Evolutionary conservation across 352 stramenopile species (phyloP).

Genomic region (Phytophthora agathidicida): DNA sequence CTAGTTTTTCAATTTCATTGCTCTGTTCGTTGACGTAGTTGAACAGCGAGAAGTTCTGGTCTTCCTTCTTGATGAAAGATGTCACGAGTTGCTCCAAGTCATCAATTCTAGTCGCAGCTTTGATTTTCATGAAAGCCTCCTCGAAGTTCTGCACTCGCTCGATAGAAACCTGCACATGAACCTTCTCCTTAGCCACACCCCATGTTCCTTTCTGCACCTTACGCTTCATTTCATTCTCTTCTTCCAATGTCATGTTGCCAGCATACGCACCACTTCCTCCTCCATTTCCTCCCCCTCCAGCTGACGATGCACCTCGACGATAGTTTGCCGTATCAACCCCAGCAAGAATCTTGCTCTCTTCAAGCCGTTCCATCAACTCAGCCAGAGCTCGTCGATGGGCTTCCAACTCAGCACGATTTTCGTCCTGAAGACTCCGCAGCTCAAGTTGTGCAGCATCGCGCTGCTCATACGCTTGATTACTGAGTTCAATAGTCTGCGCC

Average conservation of each 20-base stretch:
- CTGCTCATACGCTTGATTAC: slow-evolving; percentile 95
- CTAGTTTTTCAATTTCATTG: slow-evolving; percentile 93
- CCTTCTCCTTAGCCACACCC: slow-evolving; percentile 87
- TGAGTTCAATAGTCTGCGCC: slow-evolving; percentile 95
- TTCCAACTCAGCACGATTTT: slow-evolving; percentile 88
- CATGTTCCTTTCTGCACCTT: slow-evolving; percentile 82
- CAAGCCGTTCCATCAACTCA: slow-evolving; percentile 66
- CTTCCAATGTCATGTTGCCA: slow-evolving; percentile 59
- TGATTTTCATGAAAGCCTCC: slow-evolving; percentile 95
- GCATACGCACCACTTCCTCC: slow-evolving; percentile 17
- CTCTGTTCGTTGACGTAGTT: slow-evolving; percentile 96
- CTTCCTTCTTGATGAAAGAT: slow-evolving; percentile 96
- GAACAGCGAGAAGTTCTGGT: slow-evolving; percentile 97
- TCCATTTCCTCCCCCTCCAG: slow-evolving; percentile 12
- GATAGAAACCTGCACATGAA: slow-evolving; percentile 87
- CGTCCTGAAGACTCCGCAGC: slow-evolving; percentile 92
- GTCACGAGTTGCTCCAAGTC: slow-evolving; percentile 93
- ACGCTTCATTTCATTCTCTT: slow-evolving; percentile 74
- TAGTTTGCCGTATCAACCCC: slow-evolving; percentile 39
- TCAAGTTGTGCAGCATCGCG: slow-evolving; percentile 94
- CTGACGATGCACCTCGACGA: slow-evolving; percentile 34
- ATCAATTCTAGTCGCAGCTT: slow-evolving; percentile 90
- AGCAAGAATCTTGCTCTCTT: slow-evolving; percentile 55
- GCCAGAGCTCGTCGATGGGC: slow-evolving; percentile 58
- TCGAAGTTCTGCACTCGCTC: slow-evolving; percentile 95